Percentiles rank a stretch among this genome's conserved stretches.
These are phyloP conservation scores for Grammothele lineata DNA, from an alignment of 768 basidiomycete genomes.

Conservation along the genomic window DNA sequence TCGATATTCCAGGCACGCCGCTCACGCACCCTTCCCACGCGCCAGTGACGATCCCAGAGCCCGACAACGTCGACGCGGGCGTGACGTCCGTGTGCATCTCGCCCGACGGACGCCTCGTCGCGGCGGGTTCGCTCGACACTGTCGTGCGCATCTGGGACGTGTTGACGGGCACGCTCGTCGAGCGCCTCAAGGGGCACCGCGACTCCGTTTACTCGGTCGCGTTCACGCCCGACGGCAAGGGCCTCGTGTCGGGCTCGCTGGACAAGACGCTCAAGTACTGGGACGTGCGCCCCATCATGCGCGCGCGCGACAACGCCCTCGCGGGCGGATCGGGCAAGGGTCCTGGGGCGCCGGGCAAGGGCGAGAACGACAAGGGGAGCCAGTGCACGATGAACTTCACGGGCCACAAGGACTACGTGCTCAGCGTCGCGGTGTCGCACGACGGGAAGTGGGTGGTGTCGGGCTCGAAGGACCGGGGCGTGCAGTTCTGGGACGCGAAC, in stretches of 20 bases:
- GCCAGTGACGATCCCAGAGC: constrained; percentile 41
- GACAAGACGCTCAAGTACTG: constrained; percentile 64
- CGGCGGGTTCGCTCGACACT: constrained; percentile 55
- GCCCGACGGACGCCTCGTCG: constrained; percentile 55
- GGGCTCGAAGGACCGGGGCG: constrained; percentile 92
- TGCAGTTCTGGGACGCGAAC: constrained; percentile 89
- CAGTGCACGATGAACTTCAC: constrained; percentile 79
- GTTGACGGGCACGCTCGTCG: constrained; percentile 48
- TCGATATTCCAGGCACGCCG: background rate
- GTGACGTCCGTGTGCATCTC: constrained; percentile 59
- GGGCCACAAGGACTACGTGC: constrained; percentile 86
- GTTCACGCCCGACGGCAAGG: constrained; percentile 89
- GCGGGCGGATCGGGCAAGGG: constrained; percentile 24
- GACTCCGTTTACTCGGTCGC: constrained; percentile 69
- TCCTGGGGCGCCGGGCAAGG: constrained; percentile 40
- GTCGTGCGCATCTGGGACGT: constrained; percentile 76
- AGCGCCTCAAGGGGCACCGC: constrained; percentile 54
- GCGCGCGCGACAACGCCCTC: constrained; percentile 27
- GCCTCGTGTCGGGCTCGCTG: constrained; percentile 82
- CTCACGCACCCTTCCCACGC: background rate
- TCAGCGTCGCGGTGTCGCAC: constrained; percentile 77
- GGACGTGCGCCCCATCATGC: constrained; percentile 42
- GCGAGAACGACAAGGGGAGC: constrained; percentile 39
- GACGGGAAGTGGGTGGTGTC: constrained; percentile 95
- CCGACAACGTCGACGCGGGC: constrained; percentile 52